Conservation (phyloP, 2,329 filamentous ascomycete genomes). For the Neofusicoccum sp. region DNA sequence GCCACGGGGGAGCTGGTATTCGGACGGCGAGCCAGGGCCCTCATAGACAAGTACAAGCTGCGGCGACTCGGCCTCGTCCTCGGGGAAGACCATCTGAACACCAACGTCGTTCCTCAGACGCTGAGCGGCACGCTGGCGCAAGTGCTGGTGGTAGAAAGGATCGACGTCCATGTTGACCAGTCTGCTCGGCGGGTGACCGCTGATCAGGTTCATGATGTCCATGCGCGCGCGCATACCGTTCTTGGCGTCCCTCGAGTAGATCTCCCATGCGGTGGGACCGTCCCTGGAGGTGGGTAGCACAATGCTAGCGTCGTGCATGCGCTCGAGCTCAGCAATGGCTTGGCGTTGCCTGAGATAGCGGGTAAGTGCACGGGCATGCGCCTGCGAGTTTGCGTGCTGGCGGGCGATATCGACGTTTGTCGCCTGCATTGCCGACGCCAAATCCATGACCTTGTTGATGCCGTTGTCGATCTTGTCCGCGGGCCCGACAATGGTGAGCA, state of each 20-base stretch:
- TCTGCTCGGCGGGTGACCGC: constrained; percentile 72
- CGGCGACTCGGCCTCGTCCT: constrained; percentile 59
- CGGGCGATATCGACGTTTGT: constrained; percentile 80
- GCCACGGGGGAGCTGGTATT: constrained; percentile 59
- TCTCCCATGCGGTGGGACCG: constrained; percentile 77
- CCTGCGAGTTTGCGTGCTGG: constrained; percentile 73
- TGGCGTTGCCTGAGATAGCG: constrained; percentile 82
- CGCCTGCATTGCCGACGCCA: constrained; percentile 85
- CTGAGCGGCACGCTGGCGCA: constrained; percentile 65
- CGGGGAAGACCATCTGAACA: constrained; percentile 73
- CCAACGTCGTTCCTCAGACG: constrained; percentile 69
- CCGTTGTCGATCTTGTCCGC: constrained; percentile 72
- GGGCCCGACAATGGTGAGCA: constrained; percentile 82
- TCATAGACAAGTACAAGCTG: constrained; percentile 76
- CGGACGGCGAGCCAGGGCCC: constrained; percentile 56
- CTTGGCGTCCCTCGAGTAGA: constrained; percentile 80
- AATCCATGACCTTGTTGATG: constrained; percentile 81
- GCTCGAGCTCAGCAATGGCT: constrained; percentile 82
- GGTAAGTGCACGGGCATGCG: constrained; percentile 84
- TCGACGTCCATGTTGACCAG: constrained; percentile 70
- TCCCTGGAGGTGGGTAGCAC: constrained; percentile 73
- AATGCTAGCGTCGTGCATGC: constrained; percentile 80
- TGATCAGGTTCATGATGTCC: constrained; percentile 74
- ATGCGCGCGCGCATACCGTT: constrained; percentile 75
- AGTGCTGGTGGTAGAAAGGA: constrained; percentile 76